These are phyloP conservation scores for Chiua virens DNA, from an alignment of 768 basidiomycete species.

Conservation along the genomic window DNA sequence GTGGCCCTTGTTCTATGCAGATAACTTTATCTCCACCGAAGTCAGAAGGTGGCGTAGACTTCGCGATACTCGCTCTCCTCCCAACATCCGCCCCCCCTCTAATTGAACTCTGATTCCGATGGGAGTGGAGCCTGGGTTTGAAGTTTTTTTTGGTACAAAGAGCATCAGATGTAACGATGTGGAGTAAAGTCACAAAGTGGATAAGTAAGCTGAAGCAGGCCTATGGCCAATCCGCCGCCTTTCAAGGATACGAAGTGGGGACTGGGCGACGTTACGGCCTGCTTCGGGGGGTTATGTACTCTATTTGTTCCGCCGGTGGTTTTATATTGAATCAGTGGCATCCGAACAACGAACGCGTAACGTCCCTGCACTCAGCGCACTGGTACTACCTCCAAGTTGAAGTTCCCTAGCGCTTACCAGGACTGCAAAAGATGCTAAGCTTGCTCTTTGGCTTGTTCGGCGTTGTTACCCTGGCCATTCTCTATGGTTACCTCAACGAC, in stretches of 20 bases:
- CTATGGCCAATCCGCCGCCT: too few relatives aligned
- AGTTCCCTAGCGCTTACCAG: background rate
- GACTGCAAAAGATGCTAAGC: constrained; percentile 18
- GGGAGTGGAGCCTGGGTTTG: background rate
- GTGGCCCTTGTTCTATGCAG: constrained; percentile 24
- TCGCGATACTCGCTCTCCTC: background rate
- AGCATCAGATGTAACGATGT: too few relatives aligned
- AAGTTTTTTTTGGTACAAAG: too few relatives aligned
- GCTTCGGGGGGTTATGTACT: too few relatives aligned
- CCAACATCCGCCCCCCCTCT: background rate
- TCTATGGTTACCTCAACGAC: constrained; percentile 57
- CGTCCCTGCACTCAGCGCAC: too few relatives aligned
- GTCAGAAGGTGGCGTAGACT: background rate
- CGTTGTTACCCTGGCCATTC: constrained; percentile 4
- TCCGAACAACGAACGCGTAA: too few relatives aligned
- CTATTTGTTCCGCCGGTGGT: too few relatives aligned
- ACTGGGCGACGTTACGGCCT: too few relatives aligned
- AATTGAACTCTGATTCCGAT: background rate
- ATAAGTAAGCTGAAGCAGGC: too few relatives aligned
- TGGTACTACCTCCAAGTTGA: background rate
- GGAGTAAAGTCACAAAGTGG: too few relatives aligned
- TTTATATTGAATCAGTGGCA: too few relatives aligned
- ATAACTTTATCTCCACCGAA: background rate
- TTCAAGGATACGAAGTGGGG: too few relatives aligned
- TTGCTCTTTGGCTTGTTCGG: constrained; percentile 8